phyloP scores from a whole-genome alignment of 23 red algal genomes.

The Rhodosorus marinus region DNA sequence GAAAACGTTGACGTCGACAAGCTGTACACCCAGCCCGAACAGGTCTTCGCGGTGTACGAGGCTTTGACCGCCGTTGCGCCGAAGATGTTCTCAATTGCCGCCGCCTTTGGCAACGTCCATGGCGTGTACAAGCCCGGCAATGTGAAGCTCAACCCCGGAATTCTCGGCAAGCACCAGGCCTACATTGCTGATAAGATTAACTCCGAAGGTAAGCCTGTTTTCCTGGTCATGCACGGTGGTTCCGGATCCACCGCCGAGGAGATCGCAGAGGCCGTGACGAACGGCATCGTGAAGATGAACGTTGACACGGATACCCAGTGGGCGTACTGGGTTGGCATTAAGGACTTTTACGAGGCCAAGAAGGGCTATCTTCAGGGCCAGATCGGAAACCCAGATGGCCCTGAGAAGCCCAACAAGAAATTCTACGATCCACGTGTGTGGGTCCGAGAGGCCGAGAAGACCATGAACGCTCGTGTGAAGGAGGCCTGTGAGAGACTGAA shows the following conservation, averaged over 20 bases:
- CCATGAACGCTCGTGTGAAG: conserved; percentile 23
- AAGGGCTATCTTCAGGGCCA: conserved; percentile 39
- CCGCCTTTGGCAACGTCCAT: conserved; percentile 49
- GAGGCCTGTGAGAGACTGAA: conserved; percentile 30
- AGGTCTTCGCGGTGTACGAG: conserved; percentile 37
- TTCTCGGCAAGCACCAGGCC: conserved; percentile 28
- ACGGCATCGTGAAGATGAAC: conserved; percentile 58
- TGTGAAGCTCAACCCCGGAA: conserved; percentile 26
- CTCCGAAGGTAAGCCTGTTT: conserved; percentile 21
- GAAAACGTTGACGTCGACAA: conserved; percentile 33
- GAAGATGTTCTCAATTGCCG: conserved; percentile 51
- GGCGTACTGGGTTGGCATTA: conserved; percentile 43
- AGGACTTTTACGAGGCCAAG: conserved; percentile 48
- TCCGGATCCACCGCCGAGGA: conserved; percentile 33
- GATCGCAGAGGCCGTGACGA: conserved; percentile 19
- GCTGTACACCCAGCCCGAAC: conserved; percentile 52
- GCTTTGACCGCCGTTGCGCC: conserved; percentile 26
- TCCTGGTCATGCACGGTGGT: conserved; percentile 48
- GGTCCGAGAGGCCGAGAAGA: conserved; percentile 34
- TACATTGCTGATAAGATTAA: conserved; percentile 27
- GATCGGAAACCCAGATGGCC: conserved; percentile 49
- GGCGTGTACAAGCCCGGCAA: conserved; percentile 66
- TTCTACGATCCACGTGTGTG: conserved; percentile 38
- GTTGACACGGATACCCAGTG: conserved; percentile 51
- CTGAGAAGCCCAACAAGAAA: conserved; percentile 59